Base-by-base conservation (phyloP, 2,329 filamentous ascomycete species). In the Xylariaceae sp. region DNA sequence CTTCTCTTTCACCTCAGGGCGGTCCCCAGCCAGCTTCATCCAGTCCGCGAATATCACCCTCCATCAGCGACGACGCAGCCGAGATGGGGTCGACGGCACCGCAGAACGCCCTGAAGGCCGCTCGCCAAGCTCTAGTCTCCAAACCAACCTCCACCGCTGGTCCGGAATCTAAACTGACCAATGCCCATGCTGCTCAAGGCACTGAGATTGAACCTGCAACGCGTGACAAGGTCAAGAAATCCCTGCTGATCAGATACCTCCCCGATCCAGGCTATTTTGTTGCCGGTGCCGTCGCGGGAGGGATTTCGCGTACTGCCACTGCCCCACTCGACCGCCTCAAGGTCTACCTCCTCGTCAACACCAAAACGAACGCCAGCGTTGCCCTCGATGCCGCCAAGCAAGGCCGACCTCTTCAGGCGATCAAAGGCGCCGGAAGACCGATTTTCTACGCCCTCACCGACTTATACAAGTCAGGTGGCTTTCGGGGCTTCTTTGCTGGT, bases 211-310 rank as follows among this genome's bases (percentile, higher is more conserved):
- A 59, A 56, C 37, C 50, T 55, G 50, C 44, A 55, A 59, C 61
- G 51, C 59, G 60, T 60, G 58, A 61, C 44, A 59, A 59, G 53
- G 52, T 45, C 47, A 56, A 63, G 65, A 72, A 72, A 64, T 64
- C 62, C 62, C 71, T 64, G 72, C 78, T 83, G 72, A 82, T 78
- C 64, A 71, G 74, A 64, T 76, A 85, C 74, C 73, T 89, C 66
- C 87, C 87, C 66, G 79, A 89, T 81, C 77, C 85, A 95, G 93
- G 93, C 78, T 98, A 97, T 71, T 98, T 97, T 68, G 69, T 95
- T 70, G 93, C 93, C 64, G 93, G 93, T 74, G 93, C 89, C 66
- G 75, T 95, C 63, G 89, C 91, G 64, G 93, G 93, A 64, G 91
- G 89, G 64, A 84, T 96, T 57, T 97, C 91, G 62, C 85, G 93